Conservation (phyloP, 2,329 filamentous ascomycete species). For the Colletotrichum endophyticum region DNA sequence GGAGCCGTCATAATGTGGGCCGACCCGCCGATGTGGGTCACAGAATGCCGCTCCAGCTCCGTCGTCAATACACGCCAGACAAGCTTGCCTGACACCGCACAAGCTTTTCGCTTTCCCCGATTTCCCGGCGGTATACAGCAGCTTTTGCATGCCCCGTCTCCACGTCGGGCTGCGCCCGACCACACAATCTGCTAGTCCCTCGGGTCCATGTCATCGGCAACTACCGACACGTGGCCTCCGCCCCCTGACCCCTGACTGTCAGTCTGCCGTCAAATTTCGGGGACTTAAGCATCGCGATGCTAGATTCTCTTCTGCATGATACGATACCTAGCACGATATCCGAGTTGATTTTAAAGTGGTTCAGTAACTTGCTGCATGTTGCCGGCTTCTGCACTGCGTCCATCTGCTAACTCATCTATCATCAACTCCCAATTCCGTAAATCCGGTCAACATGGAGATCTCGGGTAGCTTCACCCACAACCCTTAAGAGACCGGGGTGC, state of each 20-base stretch:
- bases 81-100: not conserved
- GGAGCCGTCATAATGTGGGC: not conserved
- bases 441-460: not conserved
- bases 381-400: not conserved
- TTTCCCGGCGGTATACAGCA: not conserved
- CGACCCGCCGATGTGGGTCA: not conserved
- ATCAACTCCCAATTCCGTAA: not conserved
- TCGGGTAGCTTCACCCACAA: not conserved
- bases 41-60: not conserved
- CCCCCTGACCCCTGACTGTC: not conserved
- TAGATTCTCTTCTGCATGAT: not conserved
- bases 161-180: not conserved
- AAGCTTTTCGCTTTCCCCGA: not conserved
- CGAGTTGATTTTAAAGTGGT: not conserved
- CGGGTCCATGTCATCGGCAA: not conserved
- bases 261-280: not conserved
- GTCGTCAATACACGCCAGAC: not conserved
- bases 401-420: not conserved
- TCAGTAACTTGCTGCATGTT: not conserved
- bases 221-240: not conserved
- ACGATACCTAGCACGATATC: not conserved
- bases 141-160: not conserved
- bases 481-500: not conserved
- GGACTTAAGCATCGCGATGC: not conserved
- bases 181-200: not conserved